Evolutionary conservation across 441 rosid species (phyloP), one percentile per base, ranked within the genome.

Genomic region (Aleurites moluccanus): DNA sequence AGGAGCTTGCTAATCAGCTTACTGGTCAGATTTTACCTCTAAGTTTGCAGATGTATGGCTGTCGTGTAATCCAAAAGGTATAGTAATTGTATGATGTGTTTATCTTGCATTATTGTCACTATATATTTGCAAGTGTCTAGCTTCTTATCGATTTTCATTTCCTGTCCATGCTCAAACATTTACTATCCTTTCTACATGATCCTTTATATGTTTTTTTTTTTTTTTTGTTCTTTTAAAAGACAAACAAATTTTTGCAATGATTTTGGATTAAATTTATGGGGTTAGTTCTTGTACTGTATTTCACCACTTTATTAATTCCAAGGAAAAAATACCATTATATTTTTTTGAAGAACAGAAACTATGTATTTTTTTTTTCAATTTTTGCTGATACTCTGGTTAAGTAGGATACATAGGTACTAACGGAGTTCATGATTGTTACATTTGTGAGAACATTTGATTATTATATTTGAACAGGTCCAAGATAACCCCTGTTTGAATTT

Each of bases 61-160:
- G 97, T 68, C 90, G 97, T 18, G 94, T 91, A 25, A 91, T 91
- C 68, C 97, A 91, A 76, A 91, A 91, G 94, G 97, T 91, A 76
- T 70, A 23, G 59, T 40, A 59, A 65, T 66, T 63, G 9, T 69
- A 25, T 38, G 55, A 25, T 70, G 55, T 45, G 5, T 47, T 10
- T 49, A 27, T 23, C 21, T 5, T 28, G 30, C 21, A 35, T 27
- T 10, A 1, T 2, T 59, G 44, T 40, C 14, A 6, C 65, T 42
- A 15, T 52, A 13, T 18, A 1, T n/a, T 23, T 66, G 6, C 25
- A 44, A 8, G n/a, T 64, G 9, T 40, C 7, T 9, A 10, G 3
- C 40, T 1, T 40, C 10, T 64, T 9, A 9, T 21, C 30, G 10
- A 21, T 42, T 66, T n/a, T 65, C 3, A 15, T 55, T 64, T 21